Base-by-base conservation (phyloP, 1,284 basidiomycete genomes). In the Pseudozyma hubeiensis region DNA sequence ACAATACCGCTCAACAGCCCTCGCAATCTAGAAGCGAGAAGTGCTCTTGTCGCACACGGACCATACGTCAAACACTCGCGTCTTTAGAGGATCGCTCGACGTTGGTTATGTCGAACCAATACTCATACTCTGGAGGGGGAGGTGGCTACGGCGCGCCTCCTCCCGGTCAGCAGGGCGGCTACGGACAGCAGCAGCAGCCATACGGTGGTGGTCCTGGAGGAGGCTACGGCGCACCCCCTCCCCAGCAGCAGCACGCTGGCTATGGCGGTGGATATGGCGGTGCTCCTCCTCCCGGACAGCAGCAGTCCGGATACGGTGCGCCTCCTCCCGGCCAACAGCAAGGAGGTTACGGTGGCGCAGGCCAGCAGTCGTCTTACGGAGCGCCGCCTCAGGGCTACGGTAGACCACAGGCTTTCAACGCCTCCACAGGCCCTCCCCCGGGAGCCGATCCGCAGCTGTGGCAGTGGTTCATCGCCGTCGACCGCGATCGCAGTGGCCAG, bases 381-480 rank as follows among this genome's bases (percentile, higher is more conserved):
- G 53, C 39, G n/a, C 37, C 62, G 29, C 29, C 48, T 6, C 44
- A 57, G 11, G 54, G 53, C 9, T 61, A 61, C 14, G 55, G 58
- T 5, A 56, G 79, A 13, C 71, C 77, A 8, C 77, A 73, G 43
- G 65, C 41, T 5, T 79, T 43, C 72, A 79, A 58, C 47, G 46
- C 59, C 6, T 54, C 56, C 46, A 75, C 76, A 1, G 79, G 79
- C 0, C 79, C 78, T 10, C 78, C 76, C 14, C 73, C 75, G 8
- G 78, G 80, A 24, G 78, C 78, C 1, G 77, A 81, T 46, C 80
- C 71, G 5, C 78, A 81, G 46, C 68, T 81, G n/a, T 81, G 80
- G 80, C 53, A 50, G 48, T 81, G 78, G 78, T 81, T 80, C 70
- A 72, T 71, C 30, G 67, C 80, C 2, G 78, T 80, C 2, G 80